These are phyloP conservation scores for Diaporthe sp. DNA, from an alignment of 2,329 filamentous ascomycete genomes.

Conservation along the genomic window DNA sequence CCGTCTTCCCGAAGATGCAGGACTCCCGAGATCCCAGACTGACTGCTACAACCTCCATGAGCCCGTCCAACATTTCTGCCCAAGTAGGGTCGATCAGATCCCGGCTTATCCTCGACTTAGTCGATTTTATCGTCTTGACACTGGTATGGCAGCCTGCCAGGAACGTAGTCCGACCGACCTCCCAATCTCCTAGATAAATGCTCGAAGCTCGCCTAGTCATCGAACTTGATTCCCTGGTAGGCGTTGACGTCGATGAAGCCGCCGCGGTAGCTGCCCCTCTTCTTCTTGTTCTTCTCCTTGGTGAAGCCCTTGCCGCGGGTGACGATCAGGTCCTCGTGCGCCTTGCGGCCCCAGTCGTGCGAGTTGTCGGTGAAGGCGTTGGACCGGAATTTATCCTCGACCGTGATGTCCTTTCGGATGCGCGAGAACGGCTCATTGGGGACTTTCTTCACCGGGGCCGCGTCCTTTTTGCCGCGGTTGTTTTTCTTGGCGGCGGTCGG, in stretches of 20 bases:
- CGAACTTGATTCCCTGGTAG: constrained; percentile 93
- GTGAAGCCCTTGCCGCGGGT: constrained; percentile 98
- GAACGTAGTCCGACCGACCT: background rate
- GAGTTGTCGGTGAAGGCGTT: constrained; percentile 79
- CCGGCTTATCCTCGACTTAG: background rate
- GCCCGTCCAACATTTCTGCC: background rate
- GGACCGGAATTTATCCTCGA: constrained; percentile 78
- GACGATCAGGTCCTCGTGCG: constrained; percentile 88
- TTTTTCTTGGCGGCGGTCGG: constrained; percentile 55
- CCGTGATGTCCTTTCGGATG: constrained; percentile 77
- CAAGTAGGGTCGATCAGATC: background rate
- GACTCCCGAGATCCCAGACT: background rate
- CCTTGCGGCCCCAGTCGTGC: constrained; percentile 90
- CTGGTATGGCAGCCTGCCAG: background rate
- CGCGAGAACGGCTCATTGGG: constrained; percentile 80
- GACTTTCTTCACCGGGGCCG: constrained; percentile 62
- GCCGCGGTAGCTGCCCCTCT: constrained; percentile 90
- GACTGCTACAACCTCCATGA: background rate
- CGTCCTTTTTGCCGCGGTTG: constrained; percentile 59
- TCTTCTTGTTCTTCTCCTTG: constrained; percentile 99
- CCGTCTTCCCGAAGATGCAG: no score
- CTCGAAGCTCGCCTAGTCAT: constrained; percentile 72
- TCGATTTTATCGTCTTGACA: background rate
- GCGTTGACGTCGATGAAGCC: constrained; percentile 87
- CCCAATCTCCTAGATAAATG: background rate